These are phyloP conservation scores for Aspergillus aculeatus DNA, from an alignment of 2,329 filamentous ascomycete genomes.

Conservation along the genomic window DNA sequence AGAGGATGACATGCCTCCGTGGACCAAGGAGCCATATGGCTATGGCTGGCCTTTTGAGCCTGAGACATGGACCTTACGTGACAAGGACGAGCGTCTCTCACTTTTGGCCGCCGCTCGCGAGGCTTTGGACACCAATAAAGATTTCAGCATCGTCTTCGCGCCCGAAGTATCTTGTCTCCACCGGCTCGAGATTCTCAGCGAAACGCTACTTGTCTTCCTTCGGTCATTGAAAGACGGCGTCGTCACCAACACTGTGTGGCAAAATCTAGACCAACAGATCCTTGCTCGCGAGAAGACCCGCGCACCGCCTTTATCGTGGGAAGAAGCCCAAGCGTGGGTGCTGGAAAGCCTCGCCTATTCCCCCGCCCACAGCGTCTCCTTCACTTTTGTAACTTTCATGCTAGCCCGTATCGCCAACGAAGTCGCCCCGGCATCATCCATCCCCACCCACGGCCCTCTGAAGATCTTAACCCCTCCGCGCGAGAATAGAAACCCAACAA, in stretches of 20 bases:
- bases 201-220: slow-evolving; percentile 73
- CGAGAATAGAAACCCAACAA: slow-evolving; percentile 13
- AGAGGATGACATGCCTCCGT: slow-evolving; percentile 44
- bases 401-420: slow-evolving; percentile 61
- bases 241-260: slow-evolving; percentile 69
- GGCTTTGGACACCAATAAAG: slow-evolving; percentile 69
- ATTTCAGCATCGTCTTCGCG: slow-evolving; percentile 62
- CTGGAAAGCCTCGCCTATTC: slow-evolving; percentile 71
- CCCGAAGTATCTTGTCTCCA: slow-evolving; percentile 63
- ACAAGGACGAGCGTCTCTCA: slow-evolving; percentile 42
- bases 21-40: slow-evolving; percentile 48
- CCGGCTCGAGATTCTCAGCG: slow-evolving; percentile 71
- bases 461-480: slow-evolving; percentile 6
- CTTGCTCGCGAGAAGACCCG: slow-evolving; percentile 51
- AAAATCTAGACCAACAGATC: slow-evolving; percentile 62
- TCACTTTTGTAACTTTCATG: slow-evolving; percentile 82
- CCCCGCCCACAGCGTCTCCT: slow-evolving; percentile 81
- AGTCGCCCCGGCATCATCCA: slow-evolving; percentile 44
- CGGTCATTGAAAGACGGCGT: slow-evolving; percentile 75
- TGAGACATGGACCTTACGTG: slow-evolving; percentile 48
- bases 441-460: slow-evolving; percentile 10
- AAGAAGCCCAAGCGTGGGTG: slow-evolving; percentile 60
- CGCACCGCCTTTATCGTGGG: slow-evolving; percentile 46
- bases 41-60: slow-evolving; percentile 60
- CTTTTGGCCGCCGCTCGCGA: slow-evolving; percentile 52